phyloP scores from a whole-genome alignment of 768 basidiomycete genomes.

The Tylopilus vinaceipallidus region DNA sequence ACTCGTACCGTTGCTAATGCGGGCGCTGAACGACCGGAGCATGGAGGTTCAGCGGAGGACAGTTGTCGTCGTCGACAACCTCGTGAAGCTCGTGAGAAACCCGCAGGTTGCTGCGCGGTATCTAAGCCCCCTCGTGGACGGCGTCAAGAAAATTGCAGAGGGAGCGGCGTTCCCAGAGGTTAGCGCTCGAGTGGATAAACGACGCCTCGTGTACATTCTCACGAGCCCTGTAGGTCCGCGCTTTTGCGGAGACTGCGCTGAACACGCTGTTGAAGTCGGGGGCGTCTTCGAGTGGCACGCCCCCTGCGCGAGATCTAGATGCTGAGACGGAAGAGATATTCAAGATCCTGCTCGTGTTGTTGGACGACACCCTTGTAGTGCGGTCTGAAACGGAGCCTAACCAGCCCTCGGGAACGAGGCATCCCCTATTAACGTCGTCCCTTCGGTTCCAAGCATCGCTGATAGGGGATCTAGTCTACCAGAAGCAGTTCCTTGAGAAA shows the following conservation, averaged over 20 bases:
- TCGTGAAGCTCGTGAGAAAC: conserved; percentile 95
- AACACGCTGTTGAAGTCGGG: conserved; percentile 80
- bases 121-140: conserved; percentile 82
- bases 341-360: conserved; percentile 53
- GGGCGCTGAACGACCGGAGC: conserved; percentile 91
- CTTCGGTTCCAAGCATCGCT: conserved; percentile 73
- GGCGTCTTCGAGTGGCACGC: conserved; percentile 71
- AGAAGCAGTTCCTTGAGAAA: conserved; percentile 52
- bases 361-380: conserved; percentile 48
- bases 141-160: conserved; percentile 86
- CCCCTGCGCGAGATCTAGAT: conserved; percentile 69
- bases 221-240: conserved; percentile 61
- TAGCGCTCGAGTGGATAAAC: conserved; percentile 16
- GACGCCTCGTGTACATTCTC: conserved; percentile 13
- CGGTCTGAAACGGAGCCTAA: conserved; percentile 45
- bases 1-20: conserved; percentile 85
- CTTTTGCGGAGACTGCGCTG: conserved; percentile 85
- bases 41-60: conserved; percentile 96
- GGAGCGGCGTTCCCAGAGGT: conserved; percentile 96
- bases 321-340: conserved; percentile 58
- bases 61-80: conserved; percentile 92
- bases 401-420: conserved; percentile 52
- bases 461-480: conserved; percentile 72
- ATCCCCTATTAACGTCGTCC: conserved; percentile 54
- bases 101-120: conserved; percentile 87